These are phyloP conservation scores for Brettanomyces nanus DNA, from an alignment of 805 yeast genomes.

Conservation along the genomic window DNA sequence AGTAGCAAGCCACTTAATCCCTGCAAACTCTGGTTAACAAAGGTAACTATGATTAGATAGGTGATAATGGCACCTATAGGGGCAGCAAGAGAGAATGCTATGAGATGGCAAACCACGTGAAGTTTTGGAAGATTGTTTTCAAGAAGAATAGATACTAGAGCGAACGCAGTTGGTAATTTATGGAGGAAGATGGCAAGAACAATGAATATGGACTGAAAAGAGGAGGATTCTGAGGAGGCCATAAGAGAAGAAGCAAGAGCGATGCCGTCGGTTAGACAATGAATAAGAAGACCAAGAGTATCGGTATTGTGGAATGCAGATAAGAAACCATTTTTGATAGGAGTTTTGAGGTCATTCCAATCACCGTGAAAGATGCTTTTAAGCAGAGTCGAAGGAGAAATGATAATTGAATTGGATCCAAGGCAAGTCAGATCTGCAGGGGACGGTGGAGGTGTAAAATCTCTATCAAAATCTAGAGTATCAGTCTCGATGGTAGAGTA, in stretches of 20 bases:
- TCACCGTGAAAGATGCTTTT: background rate
- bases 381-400: background rate
- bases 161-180: slow-evolving; percentile 70
- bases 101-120: slow-evolving; percentile 37
- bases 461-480: background rate
- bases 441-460: background rate
- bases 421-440: too few relatives aligned
- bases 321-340: slow-evolving; percentile 4
- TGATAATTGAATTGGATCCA: background rate
- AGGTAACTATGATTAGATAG: slow-evolving; percentile 20
- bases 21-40: slow-evolving; percentile 20
- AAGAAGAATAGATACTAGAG: slow-evolving; percentile 48
- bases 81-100: slow-evolving; percentile 48
- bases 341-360: background rate
- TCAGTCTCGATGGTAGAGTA: background rate
- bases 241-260: slow-evolving; percentile 49
- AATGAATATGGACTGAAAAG: slow-evolving; percentile 29
- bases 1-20: slow-evolving; percentile 40
- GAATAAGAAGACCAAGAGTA: slow-evolving; percentile 57
- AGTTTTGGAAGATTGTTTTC: slow-evolving; percentile 24
- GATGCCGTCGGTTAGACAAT: slow-evolving; percentile 65
- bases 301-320: slow-evolving; percentile 36
- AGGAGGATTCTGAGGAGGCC: slow-evolving; percentile 22
- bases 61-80: slow-evolving; percentile 53
- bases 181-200: slow-evolving; percentile 58